Percentiles rank a stretch among this genome's conserved stretches.
Conservation (phyloP, 192 early-diverging fungal species). For the Podila epigama region DNA sequence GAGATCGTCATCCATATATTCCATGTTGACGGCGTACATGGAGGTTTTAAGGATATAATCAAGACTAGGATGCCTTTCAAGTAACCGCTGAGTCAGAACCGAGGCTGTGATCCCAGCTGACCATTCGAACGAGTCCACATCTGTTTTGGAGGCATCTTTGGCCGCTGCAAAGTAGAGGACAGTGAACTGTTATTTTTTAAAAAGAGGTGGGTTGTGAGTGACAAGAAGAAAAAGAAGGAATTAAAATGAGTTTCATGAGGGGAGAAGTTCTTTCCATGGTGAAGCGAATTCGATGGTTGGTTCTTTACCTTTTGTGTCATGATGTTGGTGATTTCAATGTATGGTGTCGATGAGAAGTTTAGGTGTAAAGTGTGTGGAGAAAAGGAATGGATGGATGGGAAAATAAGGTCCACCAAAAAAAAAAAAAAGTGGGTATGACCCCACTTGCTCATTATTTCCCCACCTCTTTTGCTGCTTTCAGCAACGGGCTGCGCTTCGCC, state of each 20-base stretch:
- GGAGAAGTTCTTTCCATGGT: too few relatives aligned
- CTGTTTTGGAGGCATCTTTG: slow-evolving; percentile 53
- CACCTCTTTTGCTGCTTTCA: background rate
- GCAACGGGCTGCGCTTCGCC: background rate
- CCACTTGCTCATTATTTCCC: background rate
- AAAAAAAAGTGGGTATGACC: background rate
- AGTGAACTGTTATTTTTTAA: slow-evolving; percentile 60
- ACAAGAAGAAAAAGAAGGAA: background rate
- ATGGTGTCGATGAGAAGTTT: background rate
- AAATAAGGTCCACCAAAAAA: background rate
- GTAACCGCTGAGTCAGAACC: slow-evolving; percentile 7
- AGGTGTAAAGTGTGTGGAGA: background rate
- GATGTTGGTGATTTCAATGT: too few relatives aligned
- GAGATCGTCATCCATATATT: slow-evolving; percentile 63
- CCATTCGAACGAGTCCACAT: slow-evolving; percentile 54
- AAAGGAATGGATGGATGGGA: background rate
- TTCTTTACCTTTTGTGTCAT: slow-evolving; percentile 1
- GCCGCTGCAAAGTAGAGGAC: slow-evolving; percentile 70
- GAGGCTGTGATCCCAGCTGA: slow-evolving; percentile 19
- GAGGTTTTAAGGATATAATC: slow-evolving; percentile 49
- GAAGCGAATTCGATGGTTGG: background rate
- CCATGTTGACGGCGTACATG: slow-evolving; percentile 69
- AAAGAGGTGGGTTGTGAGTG: background rate
- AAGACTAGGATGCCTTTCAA: slow-evolving; percentile 49
- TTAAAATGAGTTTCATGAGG: background rate